These are phyloP conservation scores for Meyerozyma carpophila DNA, from an alignment of 1,139 yeast genomes.

Conservation along the genomic window DNA sequence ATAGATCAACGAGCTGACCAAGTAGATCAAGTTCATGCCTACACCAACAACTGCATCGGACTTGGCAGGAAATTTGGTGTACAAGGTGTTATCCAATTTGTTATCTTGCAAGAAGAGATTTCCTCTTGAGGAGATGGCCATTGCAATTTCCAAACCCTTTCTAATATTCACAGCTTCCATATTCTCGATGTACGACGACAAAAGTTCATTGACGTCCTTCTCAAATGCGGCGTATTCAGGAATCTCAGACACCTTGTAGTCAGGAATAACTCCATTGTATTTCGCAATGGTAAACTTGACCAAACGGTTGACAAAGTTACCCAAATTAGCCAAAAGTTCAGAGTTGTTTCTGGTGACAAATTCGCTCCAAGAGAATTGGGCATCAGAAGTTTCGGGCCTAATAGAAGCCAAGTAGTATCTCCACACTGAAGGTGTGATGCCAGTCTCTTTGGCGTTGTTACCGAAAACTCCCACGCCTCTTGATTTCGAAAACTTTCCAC, in stretches of 20 bases:
- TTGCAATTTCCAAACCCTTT: constrained; percentile 84
- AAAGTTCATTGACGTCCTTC: constrained; percentile 55
- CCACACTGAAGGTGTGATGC: constrained; percentile 91
- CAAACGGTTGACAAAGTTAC: constrained; percentile 92
- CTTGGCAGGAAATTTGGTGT: constrained; percentile 67
- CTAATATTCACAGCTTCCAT: constrained; percentile 82
- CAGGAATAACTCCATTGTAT: constrained; percentile 85
- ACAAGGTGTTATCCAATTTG: constrained; percentile 84
- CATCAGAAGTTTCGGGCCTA: constrained; percentile 93
- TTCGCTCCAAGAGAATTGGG: constrained; percentile 96
- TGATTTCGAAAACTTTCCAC: constrained; percentile 95
- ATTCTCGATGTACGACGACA: constrained; percentile 57
- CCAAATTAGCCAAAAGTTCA: constrained; percentile 91
- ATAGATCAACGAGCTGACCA: constrained; percentile 69
- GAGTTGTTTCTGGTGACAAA: constrained; percentile 90
- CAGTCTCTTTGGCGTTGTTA: constrained; percentile 92
- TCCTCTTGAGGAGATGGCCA: constrained; percentile 90
- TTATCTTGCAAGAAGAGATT: constrained; percentile 93
- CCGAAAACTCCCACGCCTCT: constrained; percentile 98
- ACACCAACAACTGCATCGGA: constrained; percentile 92
- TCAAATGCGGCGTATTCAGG: constrained; percentile 47
- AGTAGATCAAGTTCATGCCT: constrained; percentile 82
- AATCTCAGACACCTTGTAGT: constrained; percentile 42
- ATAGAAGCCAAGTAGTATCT: constrained; percentile 89
- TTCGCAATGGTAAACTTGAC: constrained; percentile 87